phyloP scores from a whole-genome alignment of 192 early-diverging fungal species.

The Podila minutissima region DNA sequence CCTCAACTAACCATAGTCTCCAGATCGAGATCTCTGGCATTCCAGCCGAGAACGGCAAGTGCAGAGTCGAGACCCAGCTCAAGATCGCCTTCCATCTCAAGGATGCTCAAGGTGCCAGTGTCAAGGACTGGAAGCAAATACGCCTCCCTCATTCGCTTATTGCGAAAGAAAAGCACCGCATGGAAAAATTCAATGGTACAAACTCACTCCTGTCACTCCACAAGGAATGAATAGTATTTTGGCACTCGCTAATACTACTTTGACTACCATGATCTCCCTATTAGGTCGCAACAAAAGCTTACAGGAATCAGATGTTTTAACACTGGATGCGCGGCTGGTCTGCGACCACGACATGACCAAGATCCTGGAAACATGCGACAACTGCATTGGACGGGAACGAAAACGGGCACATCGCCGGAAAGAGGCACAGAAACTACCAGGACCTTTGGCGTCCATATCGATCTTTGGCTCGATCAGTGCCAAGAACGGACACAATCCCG shows the following conservation, averaged over 20 bases:
- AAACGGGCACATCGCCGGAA: conserved; percentile 61
- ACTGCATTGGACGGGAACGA: conserved; percentile 78
- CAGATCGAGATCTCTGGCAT: conserved; percentile 50
- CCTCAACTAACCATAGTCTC: background rate
- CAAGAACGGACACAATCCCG: conserved; percentile 44
- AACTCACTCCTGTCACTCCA: too few relatives aligned
- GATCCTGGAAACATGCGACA: conserved; percentile 72
- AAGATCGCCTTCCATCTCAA: conserved; percentile 78
- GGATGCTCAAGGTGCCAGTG: conserved; percentile 59
- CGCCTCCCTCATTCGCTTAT: conserved; percentile 76
- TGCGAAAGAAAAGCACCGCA: conserved; percentile 73
- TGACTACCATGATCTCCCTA: background rate
- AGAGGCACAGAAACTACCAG: conserved; percentile 37
- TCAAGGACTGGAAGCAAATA: conserved; percentile 73
- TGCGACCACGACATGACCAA: conserved; percentile 79
- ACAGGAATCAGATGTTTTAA: conserved; percentile 62
- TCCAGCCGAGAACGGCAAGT: conserved; percentile 61
- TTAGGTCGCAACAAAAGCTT: conserved; percentile 46
- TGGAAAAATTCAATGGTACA: conserved; percentile 57
- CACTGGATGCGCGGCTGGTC: conserved; percentile 73
- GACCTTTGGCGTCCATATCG: conserved; percentile 43
- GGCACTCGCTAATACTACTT: background rate
- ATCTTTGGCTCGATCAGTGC: conserved; percentile 61
- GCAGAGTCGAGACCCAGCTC: conserved; percentile 87
- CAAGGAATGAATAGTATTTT: background rate